Percentiles rank a stretch among this genome's conserved stretches.
Evolutionary conservation across 371 early-diverging fungal species (phyloP).

Genomic region (Parasitella parasitica): DNA sequence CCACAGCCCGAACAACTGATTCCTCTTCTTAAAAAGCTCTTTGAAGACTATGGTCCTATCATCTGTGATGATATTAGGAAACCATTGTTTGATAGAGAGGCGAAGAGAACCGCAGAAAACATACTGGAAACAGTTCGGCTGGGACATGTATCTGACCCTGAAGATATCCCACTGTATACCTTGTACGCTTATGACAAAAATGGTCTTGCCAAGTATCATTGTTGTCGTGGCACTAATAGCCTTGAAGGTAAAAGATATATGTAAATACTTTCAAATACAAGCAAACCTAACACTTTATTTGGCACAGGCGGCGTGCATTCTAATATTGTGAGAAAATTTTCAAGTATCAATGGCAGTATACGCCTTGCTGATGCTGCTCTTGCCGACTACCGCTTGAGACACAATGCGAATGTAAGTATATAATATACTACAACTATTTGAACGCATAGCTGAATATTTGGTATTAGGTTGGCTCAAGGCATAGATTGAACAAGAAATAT

Average conservation of each 20-base stretch:
- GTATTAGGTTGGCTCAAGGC: no score
- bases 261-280: no score
- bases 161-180: not conserved
- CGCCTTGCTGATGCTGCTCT: not conserved
- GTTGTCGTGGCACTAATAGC: not conserved
- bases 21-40: not conserved
- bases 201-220: not conserved
- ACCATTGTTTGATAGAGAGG: not conserved
- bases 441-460: no score
- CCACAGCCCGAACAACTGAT: not conserved
- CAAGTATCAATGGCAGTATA: not conserved
- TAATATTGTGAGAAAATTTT: not conserved
- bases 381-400: slow-evolving; percentile 1
- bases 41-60: not conserved
- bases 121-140: not conserved
- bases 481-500: no score
- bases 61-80: not conserved
- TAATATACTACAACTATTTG: no score
- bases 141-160: not conserved
- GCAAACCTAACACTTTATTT: not conserved
- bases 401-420: not conserved
- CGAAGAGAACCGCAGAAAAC: not conserved
- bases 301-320: not conserved
- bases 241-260: not conserved
- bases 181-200: not conserved